These are phyloP conservation scores for Quercus parvula DNA, from an alignment of 306 rosid species.

Conservation along the genomic window DNA sequence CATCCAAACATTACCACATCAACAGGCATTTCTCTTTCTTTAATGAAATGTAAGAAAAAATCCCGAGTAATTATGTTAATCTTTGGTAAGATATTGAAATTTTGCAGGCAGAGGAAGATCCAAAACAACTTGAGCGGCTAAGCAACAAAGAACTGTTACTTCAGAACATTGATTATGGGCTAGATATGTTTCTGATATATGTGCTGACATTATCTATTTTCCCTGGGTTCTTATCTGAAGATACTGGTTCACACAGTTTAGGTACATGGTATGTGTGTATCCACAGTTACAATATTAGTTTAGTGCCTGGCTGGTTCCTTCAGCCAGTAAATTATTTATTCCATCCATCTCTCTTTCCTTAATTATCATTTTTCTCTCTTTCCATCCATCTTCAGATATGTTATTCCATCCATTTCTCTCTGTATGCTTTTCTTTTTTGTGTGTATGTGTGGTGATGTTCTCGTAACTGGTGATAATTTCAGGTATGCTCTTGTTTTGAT, in stretches of 20 bases:
- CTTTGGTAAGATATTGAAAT: background rate
- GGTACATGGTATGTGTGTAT: constrained; percentile 61
- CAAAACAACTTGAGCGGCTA: constrained; percentile 38
- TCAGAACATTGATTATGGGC: constrained; percentile 75
- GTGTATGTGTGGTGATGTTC: background rate
- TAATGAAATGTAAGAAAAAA: background rate
- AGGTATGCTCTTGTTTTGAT: constrained; percentile 89
- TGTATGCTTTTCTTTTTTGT: background rate
- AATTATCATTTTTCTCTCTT: background rate
- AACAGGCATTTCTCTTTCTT: constrained; percentile 22
- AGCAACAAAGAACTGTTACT: constrained; percentile 53
- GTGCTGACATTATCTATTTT: constrained; percentile 66
- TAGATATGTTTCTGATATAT: constrained; percentile 62
- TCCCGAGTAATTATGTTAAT: background rate
- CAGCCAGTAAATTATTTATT: background rate
- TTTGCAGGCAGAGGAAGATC: constrained; percentile 45
- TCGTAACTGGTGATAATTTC: constrained; percentile 3
- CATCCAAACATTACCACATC: constrained; percentile 34
- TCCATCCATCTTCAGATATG: too few species aligned
- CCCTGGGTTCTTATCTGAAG: constrained; percentile 94
- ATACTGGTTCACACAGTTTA: constrained; percentile 74
- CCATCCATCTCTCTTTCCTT: background rate
- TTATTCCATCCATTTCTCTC: background rate
- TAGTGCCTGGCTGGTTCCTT: background rate
- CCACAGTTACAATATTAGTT: background rate